phyloP scores from a whole-genome alignment of 768 basidiomycete species.

The Fistulinella prunicolor region DNA sequence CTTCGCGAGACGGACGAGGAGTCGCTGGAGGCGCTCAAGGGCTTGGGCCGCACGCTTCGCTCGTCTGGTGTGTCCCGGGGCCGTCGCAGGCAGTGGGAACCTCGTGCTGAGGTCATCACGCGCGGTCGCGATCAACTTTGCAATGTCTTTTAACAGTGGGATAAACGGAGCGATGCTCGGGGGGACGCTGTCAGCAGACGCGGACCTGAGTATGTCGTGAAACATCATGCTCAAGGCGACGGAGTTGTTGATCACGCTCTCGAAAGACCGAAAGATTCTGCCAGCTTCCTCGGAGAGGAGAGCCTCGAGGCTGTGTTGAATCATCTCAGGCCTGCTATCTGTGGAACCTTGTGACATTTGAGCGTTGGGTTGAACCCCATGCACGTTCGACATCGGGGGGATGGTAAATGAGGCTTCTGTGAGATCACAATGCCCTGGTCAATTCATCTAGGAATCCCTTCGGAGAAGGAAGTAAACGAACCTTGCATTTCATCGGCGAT shows the following conservation, averaged over 20 bases:
- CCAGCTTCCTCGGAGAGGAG: slow-evolving; percentile 2
- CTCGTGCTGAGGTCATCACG: slow-evolving; percentile 3
- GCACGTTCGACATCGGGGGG: background rate
- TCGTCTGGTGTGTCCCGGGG: slow-evolving; percentile 12
- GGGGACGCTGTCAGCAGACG: background rate
- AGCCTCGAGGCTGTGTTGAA: background rate
- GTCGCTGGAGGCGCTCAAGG: background rate
- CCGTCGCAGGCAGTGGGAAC: slow-evolving; percentile 7
- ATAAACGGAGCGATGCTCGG: background rate
- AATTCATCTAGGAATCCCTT: background rate
- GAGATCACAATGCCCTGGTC: background rate
- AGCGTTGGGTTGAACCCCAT: background rate
- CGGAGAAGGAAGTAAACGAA: background rate
- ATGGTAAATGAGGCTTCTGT: background rate
- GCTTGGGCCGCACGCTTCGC: background rate
- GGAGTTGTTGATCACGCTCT: slow-evolving; percentile 2
- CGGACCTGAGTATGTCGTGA: background rate
- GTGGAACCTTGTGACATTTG: background rate
- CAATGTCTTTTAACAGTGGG: background rate
- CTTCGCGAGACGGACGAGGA: slow-evolving; percentile 1
- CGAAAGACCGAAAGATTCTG: slow-evolving; percentile 3
- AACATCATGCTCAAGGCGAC: background rate
- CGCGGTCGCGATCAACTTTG: background rate
- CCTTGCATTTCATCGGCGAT: background rate
- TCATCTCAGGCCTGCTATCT: background rate